These are phyloP conservation scores for Zygosaccharomyces bailii DNA, from an alignment of 805 yeast genomes.

Conservation along the genomic window DNA sequence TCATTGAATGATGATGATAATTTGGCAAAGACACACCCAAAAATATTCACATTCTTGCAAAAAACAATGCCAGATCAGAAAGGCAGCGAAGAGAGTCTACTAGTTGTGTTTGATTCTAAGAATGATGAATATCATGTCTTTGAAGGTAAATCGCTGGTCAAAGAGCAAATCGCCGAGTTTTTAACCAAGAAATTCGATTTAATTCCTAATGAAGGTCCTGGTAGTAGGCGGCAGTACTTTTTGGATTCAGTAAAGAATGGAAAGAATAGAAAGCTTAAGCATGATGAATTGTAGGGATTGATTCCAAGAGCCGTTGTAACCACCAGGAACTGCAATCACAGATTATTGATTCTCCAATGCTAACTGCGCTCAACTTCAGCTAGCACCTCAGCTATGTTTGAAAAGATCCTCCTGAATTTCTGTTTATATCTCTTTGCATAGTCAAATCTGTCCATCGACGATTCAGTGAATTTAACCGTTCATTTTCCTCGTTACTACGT, in stretches of 20 bases:
- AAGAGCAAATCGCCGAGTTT: conserved; percentile 25
- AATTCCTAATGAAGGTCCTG: conserved; percentile 35
- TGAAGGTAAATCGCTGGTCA: conserved; percentile 23
- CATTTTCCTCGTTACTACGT: conserved; percentile 33
- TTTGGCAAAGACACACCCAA: conserved; percentile 22
- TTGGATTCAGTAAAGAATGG: conserved; percentile 24
- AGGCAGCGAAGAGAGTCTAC: conserved; percentile 17
- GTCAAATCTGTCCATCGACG: conserved; percentile 9
- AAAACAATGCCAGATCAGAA: conserved; percentile 15
- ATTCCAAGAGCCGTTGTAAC: too few relatives aligned
- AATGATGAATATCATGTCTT: conserved; percentile 21
- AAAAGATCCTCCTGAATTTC: too few relatives aligned
- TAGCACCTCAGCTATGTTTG: too few relatives aligned
- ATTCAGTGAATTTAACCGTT: conserved; percentile 2
- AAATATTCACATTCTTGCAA: conserved; percentile 20
- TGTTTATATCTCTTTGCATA: too few relatives aligned
- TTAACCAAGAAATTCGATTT: conserved; percentile 17
- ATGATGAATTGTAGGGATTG: conserved; percentile 30
- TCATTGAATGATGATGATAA: conserved; percentile 3
- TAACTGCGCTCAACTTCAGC: too few relatives aligned
- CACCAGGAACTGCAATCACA: too few relatives aligned
- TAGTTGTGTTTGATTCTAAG: conserved; percentile 25
- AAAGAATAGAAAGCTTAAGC: conserved; percentile 16
- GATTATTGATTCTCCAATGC: too few relatives aligned
- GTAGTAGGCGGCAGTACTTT: conserved; percentile 26